phyloP scores from a whole-genome alignment of 192 early-diverging fungal genomes.

The Linnemannia exigua region DNA sequence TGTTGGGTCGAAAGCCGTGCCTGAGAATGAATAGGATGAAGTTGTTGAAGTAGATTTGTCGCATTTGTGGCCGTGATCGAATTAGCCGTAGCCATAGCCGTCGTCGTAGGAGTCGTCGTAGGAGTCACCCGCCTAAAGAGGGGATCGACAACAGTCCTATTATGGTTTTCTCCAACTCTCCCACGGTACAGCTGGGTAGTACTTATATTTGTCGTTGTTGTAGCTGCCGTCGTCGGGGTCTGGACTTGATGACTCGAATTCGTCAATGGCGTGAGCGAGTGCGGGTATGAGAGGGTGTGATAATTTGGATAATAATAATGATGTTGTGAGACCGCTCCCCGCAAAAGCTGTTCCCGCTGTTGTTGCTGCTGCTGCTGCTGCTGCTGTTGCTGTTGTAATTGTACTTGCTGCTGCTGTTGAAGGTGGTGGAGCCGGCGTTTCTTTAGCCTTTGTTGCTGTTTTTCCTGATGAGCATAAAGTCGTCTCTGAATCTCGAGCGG shows the following conservation, averaged over 20 bases:
- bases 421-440: neutral
- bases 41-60: neutral
- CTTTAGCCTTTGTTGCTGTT: neutral
- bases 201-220: neutral
- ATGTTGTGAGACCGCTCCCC: neutral
- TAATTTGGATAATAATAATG: neutral
- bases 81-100: neutral
- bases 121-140: neutral
- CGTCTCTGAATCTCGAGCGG: conserved; percentile 34
- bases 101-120: neutral
- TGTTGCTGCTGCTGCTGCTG: conserved; percentile 4
- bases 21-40: neutral
- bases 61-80: neutral
- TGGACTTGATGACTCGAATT: neutral
- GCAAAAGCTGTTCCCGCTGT: neutral
- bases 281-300: neutral
- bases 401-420: neutral
- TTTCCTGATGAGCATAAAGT: conserved; percentile 7
- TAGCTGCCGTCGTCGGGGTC: neutral
- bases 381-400: neutral
- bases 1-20: neutral
- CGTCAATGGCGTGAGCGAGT: neutral
- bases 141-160: conserved; percentile 1
- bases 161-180: neutral
- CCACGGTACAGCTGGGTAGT: neutral